A percentile compares a stretch with the other conserved stretches of the same genome.
Evolutionary conservation across 345 rosid genomes (phyloP).

Genomic region (Sisymbrium irio): DNA sequence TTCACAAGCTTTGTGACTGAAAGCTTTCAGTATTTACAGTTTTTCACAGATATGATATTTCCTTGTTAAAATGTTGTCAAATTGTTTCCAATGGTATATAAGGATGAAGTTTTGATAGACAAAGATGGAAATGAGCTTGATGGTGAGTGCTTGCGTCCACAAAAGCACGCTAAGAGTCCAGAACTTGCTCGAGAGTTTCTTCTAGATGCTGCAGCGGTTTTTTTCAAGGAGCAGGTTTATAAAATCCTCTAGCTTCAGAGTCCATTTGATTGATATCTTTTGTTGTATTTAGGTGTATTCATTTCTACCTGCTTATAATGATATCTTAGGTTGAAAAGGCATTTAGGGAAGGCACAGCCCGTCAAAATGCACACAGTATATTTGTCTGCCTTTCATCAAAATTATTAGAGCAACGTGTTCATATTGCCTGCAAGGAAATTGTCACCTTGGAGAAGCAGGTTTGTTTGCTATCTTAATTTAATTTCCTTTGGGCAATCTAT

Average conservation of each 20-base stretch:
- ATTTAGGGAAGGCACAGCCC: constrained; percentile 95
- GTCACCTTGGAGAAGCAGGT: constrained; percentile 94
- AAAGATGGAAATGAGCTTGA: constrained; percentile 95
- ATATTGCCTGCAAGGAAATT: constrained; percentile 97
- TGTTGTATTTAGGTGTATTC: constrained; percentile 3
- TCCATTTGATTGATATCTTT: neutral
- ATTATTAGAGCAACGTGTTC: constrained; percentile 84
- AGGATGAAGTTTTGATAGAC: constrained; percentile 97
- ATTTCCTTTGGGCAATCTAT: neutral
- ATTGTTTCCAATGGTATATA: constrained; percentile 24
- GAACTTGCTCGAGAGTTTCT: constrained; percentile 99
- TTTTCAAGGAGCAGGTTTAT: constrained; percentile 92
- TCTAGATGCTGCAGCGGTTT: constrained; percentile 90
- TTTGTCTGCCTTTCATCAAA: constrained; percentile 85
- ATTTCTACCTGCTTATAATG: neutral
- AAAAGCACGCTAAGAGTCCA: constrained; percentile 99
- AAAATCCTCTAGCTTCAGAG: neutral
- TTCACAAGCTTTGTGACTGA: constrained; percentile 15
- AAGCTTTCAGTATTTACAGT: neutral
- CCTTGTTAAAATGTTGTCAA: neutral
- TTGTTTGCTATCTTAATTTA: constrained; percentile 7
- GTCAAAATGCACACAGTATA: constrained; percentile 96
- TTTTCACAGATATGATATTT: constrained; percentile 9
- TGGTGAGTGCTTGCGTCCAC: constrained; percentile 97
- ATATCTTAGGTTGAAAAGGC: constrained; percentile 91